Evolutionary conservation across 768 basidiomycete species (phyloP).

Genomic region (Lentinula edodes): DNA sequence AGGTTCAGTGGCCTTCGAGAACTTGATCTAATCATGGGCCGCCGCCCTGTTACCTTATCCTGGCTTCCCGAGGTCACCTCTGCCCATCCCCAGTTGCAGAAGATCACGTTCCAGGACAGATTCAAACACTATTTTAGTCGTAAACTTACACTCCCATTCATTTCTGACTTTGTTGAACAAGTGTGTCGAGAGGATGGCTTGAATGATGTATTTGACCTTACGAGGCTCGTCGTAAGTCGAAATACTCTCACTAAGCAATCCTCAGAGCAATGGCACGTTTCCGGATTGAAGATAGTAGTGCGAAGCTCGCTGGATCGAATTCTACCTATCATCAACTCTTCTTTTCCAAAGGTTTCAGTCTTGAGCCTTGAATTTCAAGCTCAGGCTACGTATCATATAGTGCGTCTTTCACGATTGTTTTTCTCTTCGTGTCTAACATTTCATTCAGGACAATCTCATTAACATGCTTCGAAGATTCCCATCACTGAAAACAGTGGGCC

Average conservation of each 20-base stretch:
- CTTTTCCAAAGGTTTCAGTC: neutral
- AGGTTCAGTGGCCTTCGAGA: neutral
- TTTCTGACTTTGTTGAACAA: neutral
- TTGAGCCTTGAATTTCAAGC: neutral
- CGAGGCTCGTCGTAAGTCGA: neutral
- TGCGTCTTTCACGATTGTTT: neutral
- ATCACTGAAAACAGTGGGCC: neutral
- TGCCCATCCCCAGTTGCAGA: neutral
- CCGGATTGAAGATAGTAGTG: neutral
- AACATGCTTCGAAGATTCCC: neutral
- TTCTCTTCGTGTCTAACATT: neutral
- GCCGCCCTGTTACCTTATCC: neutral
- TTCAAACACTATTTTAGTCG: neutral
- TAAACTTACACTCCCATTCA: neutral
- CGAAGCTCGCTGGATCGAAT: neutral
- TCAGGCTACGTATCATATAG: neutral
- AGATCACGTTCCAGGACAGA: neutral
- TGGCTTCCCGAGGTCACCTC: neutral
- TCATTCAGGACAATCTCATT: neutral
- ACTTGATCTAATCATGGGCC: neutral
- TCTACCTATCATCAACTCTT: neutral
- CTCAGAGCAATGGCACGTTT: neutral
- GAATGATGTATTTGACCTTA: neutral
- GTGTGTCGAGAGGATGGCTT: neutral
- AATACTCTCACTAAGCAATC: neutral